Base-by-base conservation (phyloP, 768 basidiomycete genomes). In the Rhodotorula diobovata region DNA sequence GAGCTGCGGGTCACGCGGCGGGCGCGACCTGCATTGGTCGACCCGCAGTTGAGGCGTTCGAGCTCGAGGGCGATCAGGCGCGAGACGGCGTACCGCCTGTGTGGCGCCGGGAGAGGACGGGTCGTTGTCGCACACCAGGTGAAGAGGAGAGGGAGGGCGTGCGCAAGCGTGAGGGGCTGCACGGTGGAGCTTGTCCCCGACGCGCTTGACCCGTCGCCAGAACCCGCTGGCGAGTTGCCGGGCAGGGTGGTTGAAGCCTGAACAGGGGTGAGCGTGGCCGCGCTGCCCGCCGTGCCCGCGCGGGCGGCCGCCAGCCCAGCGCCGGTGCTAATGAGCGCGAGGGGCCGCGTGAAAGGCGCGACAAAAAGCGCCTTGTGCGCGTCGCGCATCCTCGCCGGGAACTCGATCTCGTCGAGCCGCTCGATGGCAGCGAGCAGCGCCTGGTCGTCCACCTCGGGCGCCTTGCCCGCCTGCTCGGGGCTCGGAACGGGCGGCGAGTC, bases 71-170 rank as follows among this genome's bases (percentile, higher is more conserved):
- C 32, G 56, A 68, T 50, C 4, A 75, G 45, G 1, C 63, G 45
- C 30, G 73, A 55, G 53, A 71, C 73, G 56, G 64, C 63, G 57
- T 57, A 66, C 0, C 63, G 63, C 2, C 73, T 60, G 41, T 75
- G 73, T 1, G 58, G 58, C 0, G 30, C 32, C 1, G 64, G 62
- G 7, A 58, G 28, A 0, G 55, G 39, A 4, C 73, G 70, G 7
- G 62, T 59, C 0, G 70, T 53, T 0, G 70, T 68, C 6, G 73
- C 71, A 4, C 63, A 32, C 67, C 67, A 75, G 56, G 67, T 71
- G 61, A 71, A 71, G 50, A 75, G 43, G 61, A 71, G 53, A 11
- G 71, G 66, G 8, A 68, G 51, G 14, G 66, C 66, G 39, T 56
- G 34, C 1, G 23, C 12, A 18, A 67, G 66, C 8, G 63, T 12